These are phyloP conservation scores for Edaphochlamys debaryana DNA, from an alignment of 139 green algal genomes.

Conservation along the genomic window DNA sequence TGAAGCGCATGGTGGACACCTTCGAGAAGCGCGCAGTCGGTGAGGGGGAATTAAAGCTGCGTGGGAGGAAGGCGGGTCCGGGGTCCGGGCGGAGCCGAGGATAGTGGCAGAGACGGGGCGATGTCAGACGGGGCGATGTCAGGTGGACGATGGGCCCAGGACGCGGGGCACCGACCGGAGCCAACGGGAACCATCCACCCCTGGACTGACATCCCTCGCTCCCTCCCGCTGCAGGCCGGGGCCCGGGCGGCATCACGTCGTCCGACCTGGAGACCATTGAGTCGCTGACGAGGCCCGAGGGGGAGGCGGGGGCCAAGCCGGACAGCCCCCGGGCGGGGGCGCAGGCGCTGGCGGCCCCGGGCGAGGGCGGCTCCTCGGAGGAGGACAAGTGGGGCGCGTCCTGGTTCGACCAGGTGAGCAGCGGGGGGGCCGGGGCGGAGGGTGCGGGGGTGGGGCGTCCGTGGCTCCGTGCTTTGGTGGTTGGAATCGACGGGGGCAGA, in stretches of 20 bases:
- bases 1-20: conserved; percentile 15
- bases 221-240: too few species aligned
- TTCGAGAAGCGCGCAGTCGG: conserved; percentile 34
- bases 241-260: background rate
- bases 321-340: too few species aligned
- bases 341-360: background rate
- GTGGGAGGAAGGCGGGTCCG: too few species aligned
- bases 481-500: too few species aligned
- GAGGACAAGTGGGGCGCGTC: conserved; percentile 36
- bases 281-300: background rate
- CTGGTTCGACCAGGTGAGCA: conserved; percentile 37
- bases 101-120: too few species aligned
- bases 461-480: background rate
- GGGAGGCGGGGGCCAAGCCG: background rate
- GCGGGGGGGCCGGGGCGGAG: background rate
- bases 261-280: background rate
- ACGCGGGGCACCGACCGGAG: too few species aligned
- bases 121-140: too few species aligned
- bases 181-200: too few species aligned
- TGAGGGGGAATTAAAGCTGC: background rate
- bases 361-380: background rate
- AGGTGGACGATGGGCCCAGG: too few species aligned
- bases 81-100: too few species aligned
- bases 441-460: background rate
- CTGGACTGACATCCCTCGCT: too few species aligned